Evolutionary conservation across 75 land plant species (phyloP), one percentile per base, ranked within the genome.

Genomic region (Picea sitchensis): DNA sequence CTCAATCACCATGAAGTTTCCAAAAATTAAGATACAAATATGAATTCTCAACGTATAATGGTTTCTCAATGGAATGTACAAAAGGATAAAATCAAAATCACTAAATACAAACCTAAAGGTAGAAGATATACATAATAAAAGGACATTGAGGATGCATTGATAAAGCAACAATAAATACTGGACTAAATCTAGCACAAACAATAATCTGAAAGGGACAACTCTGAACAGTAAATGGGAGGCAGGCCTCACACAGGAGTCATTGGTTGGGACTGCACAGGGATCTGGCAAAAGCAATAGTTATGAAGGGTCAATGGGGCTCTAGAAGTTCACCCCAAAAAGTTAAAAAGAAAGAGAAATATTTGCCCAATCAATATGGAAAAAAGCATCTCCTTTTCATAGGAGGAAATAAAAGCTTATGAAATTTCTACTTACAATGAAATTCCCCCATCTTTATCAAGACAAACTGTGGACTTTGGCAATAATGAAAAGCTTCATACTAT

Each of bases 41-140:
- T 11, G 44, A 44, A 71, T 47, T n/a, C 74, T 21, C 51, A 71
- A 38, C 9, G 23, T 20, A 41, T 71, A 41, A 44, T 9, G 13
- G 51, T 71, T 44, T 71, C 38, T 41, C 73, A 36, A 69, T 17
- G 34, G 6, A 69, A 69, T 69, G 38, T 69, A 69, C 73, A 69
- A 44, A n/a, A 47, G n/a, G 36, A 38, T 69, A 44, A 38, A 69
- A 69, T 17, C 73, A 69, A 41, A 38, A 36, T 20, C 73, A 69
- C 11, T 38, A 38, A 38, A 18, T 36, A 38, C 18, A 69, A 69
- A 20, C 18, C 47, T 69, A 69, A 18, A 69, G 18, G 47, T 69
- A 69, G 47, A 38, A 69, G 15, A 9, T 68, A 38, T 31, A 44
- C 44, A 44, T 8, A 1, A 23, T 71, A 51, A 51, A 51, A n/a